Base-by-base conservation (phyloP, 495 filamentous ascomycete genomes). In the Penicillium ucsense region DNA sequence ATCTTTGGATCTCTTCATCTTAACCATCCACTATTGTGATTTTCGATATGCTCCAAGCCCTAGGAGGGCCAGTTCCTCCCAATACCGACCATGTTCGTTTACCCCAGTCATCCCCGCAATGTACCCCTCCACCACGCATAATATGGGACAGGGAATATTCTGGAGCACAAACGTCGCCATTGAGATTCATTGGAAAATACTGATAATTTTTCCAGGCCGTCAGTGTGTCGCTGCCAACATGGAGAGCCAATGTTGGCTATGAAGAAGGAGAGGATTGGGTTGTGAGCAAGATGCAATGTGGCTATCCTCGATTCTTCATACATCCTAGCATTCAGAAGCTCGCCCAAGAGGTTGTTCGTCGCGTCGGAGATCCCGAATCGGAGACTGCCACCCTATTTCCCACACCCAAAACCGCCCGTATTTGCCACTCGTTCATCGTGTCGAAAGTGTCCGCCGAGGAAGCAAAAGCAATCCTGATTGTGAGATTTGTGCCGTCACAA, bases 241-340 rank as follows among this genome's bases (percentile, higher is more conserved):
- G 92, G 92, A 79, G 71, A 53, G 70, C 89, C 37, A 95, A 91
- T 60, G 71, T 97, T 29, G 92, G 78, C 3, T 98, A 98, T 53
- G 92, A 97, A 64, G 88, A 97, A 64, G 91, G 89, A 31, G 76
- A 92, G 60, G 73, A 82, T 45, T 90, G 88, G 86, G 85, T 98
- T 8, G 46, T 94, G 35, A 77, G 74, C 48, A 84, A 84, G 56
- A 86, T 98, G 87, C 74, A 81, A 51, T 94, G 85, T 27, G 92
- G 92, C 36, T 98, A 98, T 67, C 92, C 92, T 48, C 78, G 91
- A 45, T 97, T 97, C 70, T 96, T 94, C 70, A 82, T 98, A 43
- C 87, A 97, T 63, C 83, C 80, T 55, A 78, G 71, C 54, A 95
- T 97, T 51, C 76, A 83, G 56, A 76, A 78, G 28, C 84, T 98